Base-by-base conservation (phyloP, 2,329 filamentous ascomycete genomes). In the Diaporthe aspalathi region DNA sequence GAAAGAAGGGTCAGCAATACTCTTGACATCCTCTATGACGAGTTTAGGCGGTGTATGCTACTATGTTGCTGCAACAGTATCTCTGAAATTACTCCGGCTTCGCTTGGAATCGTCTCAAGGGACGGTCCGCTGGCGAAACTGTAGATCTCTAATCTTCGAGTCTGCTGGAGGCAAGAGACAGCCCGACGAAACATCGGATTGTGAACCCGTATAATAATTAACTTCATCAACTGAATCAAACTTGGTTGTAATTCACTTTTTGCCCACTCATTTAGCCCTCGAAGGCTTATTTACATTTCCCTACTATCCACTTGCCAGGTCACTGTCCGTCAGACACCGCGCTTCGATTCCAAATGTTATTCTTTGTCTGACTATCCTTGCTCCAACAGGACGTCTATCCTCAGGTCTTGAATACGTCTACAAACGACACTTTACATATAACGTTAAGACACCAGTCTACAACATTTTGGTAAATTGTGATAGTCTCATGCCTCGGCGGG, bases 61-160 rank as follows among this genome's bases (percentile, higher is more conserved):
- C 40, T 63, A 16, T 63, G 57, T 49, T 40, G 57, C 11, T 63
- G 57, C 20, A 63, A 45, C 1, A 11, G 56, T 45, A 45, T 62
- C 14, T 62, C 56, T n/a, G 56, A 62, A 22, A 62, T 62, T 8
- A 62, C 56, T 16, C 22, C 22, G 11, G 20, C 56, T 12, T 62
- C 56, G 14, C 56, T 62, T 32, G 56, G 56, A 45, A 29, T 62
- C 5, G 24, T 62, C 38, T 62, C 56, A 29, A 29, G 56, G 11
- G n/a, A 47, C 24, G 38, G 56, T 7, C 56, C 56, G 9, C 40
- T 62, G 7, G 56, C 56, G 40, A 62, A 2, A 45, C 16, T 62
- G 24, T 62, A n/a, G 7, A 20, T 27, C 7, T 6, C 11, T 3
- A 22, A 24, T 40, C 12, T 17, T 24, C 8, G n/a, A n/a, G 35